These are phyloP conservation scores for Colletotrichum sp. DNA, from an alignment of 2,329 filamentous ascomycete genomes.

Conservation along the genomic window DNA sequence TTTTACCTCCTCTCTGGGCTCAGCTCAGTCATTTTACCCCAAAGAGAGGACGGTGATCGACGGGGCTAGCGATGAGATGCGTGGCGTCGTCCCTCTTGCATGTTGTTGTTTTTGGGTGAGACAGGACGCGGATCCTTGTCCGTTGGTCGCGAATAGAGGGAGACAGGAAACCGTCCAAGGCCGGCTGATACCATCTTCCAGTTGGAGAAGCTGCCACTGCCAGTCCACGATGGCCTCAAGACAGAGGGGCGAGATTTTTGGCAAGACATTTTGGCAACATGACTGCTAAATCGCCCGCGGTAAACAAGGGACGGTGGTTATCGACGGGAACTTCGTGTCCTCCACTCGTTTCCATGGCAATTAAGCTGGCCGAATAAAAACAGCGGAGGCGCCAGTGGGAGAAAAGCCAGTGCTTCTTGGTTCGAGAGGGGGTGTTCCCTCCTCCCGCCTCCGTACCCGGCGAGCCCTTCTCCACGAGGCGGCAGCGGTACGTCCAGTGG, in stretches of 20 bases:
- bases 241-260: neutral
- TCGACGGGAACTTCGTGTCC: neutral
- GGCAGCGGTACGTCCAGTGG: neutral
- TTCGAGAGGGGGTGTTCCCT: slow-evolving; percentile 15
- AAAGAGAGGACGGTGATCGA: slow-evolving; percentile 10
- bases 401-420: neutral
- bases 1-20: neutral
- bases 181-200: neutral
- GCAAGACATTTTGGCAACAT: neutral
- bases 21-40: neutral
- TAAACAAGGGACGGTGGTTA: neutral
- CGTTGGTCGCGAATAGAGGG: slow-evolving; percentile 1
- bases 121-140: slow-evolving; percentile 10
- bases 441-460: neutral
- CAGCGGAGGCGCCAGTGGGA: slow-evolving; percentile 1
- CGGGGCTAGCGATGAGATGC: slow-evolving; percentile 14
- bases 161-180: neutral
- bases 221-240: slow-evolving; percentile 4
- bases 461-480: neutral
- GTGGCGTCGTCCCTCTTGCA: neutral
- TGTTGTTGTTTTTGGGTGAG: slow-evolving; percentile 9
- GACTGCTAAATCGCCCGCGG: neutral
- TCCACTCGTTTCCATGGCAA: slow-evolving; percentile 17
- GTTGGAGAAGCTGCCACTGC: neutral
- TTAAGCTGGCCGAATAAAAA: neutral